Evolutionary conservation across 2,329 filamentous ascomycete genomes (phyloP), one percentile per base, ranked within the genome.

Genomic region (Verticillium klebahnii): DNA sequence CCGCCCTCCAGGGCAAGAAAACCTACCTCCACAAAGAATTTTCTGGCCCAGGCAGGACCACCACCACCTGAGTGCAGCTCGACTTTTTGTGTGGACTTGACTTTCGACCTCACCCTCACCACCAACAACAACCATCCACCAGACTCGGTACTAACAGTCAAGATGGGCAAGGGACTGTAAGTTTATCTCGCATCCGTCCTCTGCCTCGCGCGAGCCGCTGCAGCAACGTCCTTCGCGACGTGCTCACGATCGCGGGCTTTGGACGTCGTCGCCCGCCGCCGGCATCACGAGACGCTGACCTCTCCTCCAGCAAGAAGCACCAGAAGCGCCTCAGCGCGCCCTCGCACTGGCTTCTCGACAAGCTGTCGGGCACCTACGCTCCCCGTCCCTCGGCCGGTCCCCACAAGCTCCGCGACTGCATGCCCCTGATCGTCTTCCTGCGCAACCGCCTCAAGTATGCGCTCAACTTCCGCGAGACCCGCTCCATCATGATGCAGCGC

Each of bases 301-400:
- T 71, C 32, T 67, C 67, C 67, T 70, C 76, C 77, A 93, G 90
- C 83, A 96, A 95, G 89, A 97, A 97, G 91, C 95, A 99, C 85
- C 94, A 98, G 85, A 98, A 99, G 93, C 93, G 95, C 87, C 88
- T 98, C 80, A 95, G 91, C 84, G 95, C 95, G 80, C 95, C 95
- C 79, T 96, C 91, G 81, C 95, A 98, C 90, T 99, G 95, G 95
- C 92, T 99, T 80, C 87, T 99, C 81, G 95, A 99, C 92, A 99
- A 99, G 85, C 88, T 99, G 79, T 97, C 93, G 82, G 95, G 95
- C 79, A 85, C 87, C 82, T 94, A 91, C 77, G 89, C 87, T 72
- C 88, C 88, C 74, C 83, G 84, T 75, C 85, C 88, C 69, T 88
- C 87, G 69, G 77, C 87, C 73, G 95, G 95, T 92, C 95, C 95